phyloP scores from a whole-genome alignment of 331 rosid species.

The Telfairia occidentalis region DNA sequence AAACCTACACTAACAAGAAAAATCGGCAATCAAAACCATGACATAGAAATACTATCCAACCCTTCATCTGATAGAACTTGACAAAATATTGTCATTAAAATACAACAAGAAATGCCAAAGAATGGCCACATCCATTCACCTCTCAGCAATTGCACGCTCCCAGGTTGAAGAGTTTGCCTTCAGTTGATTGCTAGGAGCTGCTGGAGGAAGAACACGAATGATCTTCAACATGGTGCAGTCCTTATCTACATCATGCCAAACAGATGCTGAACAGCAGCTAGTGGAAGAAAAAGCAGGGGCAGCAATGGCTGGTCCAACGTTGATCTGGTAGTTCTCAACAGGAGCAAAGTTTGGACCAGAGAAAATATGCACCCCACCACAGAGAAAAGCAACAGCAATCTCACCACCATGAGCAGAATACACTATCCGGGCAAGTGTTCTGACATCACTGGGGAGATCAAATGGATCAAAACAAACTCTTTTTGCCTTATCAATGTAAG shows the following conservation, averaged over 20 bases:
- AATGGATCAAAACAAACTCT: slow-evolving; percentile 68
- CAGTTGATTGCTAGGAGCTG: slow-evolving; percentile 54
- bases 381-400: slow-evolving; percentile 81
- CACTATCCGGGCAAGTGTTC: slow-evolving; percentile 83
- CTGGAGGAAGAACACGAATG: slow-evolving; percentile 88
- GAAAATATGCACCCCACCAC: slow-evolving; percentile 83
- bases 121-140: slow-evolving; percentile 28
- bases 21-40: slow-evolving; percentile 16
- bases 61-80: background rate
- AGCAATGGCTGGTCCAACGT: slow-evolving; percentile 87
- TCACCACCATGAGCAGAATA: slow-evolving; percentile 98
- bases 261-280: slow-evolving; percentile 92
- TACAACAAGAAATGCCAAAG: slow-evolving; percentile 17
- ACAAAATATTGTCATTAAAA: background rate
- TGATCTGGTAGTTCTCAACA: slow-evolving; percentile 79
- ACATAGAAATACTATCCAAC: background rate
- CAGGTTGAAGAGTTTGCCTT: slow-evolving; percentile 58
- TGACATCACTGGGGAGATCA: slow-evolving; percentile 92
- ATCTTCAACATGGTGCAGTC: slow-evolving; percentile 69
- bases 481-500: slow-evolving; percentile 39
- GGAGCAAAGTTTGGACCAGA: slow-evolving; percentile 73
- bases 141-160: slow-evolving; percentile 95
- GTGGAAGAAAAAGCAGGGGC: slow-evolving; percentile 94
- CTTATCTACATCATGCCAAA: slow-evolving; percentile 78
- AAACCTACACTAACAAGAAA: slow-evolving; percentile 47